Evolutionary conservation across 2,329 filamentous ascomycete species (phyloP).

Genomic region (Taxawa tesnikishii): DNA sequence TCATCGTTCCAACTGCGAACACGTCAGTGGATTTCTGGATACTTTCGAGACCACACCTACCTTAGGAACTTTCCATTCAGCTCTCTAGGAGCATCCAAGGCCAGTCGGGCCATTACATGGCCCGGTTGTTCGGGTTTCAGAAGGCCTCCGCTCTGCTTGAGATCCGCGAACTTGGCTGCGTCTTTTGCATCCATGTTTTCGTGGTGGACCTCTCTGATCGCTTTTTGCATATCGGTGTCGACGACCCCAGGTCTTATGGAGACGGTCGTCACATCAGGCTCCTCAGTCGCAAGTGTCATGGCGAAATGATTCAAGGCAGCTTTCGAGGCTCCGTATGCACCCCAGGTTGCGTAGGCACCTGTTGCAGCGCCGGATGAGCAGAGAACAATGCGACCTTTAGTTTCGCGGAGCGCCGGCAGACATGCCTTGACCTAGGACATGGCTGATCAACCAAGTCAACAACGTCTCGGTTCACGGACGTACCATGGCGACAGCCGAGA

Average conservation of each 20-base stretch:
- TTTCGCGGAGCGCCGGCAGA: constrained; percentile 54
- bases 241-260: constrained; percentile 69
- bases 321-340: constrained; percentile 71
- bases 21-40: not conserved
- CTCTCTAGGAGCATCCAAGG: constrained; percentile 48
- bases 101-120: constrained; percentile 71
- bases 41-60: constrained; percentile 29
- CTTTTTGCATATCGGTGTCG: constrained; percentile 82
- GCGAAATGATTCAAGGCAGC: constrained; percentile 73
- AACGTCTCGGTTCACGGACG: constrained; percentile 22
- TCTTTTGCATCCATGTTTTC: constrained; percentile 46
- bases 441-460: too few relatives aligned
- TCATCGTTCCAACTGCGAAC: constrained; percentile 40
- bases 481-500: constrained; percentile 70
- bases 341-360: constrained; percentile 59
- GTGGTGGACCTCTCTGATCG: constrained; percentile 62
- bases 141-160: constrained; percentile 59
- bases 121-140: constrained; percentile 76
- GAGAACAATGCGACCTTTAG: constrained; percentile 61
- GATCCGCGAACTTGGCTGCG: constrained; percentile 51
- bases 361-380: constrained; percentile 67
- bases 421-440: constrained; percentile 52
- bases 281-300: constrained; percentile 60
- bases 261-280: constrained; percentile 61
- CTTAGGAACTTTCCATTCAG: constrained; percentile 68